These are phyloP conservation scores for Aspergillus ochraceoroseus DNA, from an alignment of 2,329 filamentous ascomycete genomes.

Conservation along the genomic window DNA sequence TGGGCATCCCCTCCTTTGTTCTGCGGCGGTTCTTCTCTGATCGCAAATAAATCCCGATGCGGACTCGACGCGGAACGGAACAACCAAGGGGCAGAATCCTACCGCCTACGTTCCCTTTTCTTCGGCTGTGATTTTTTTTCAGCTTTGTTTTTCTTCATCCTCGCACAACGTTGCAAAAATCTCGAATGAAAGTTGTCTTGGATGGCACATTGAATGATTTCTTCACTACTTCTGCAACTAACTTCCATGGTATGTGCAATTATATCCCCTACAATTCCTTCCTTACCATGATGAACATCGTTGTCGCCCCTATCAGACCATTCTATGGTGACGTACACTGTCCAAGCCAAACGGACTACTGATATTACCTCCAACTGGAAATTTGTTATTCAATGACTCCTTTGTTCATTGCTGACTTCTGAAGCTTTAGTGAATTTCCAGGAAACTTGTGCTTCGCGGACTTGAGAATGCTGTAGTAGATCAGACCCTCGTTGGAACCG, in stretches of 20 bases:
- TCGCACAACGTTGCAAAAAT: slow-evolving; percentile 15
- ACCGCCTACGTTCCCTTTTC: slow-evolving; percentile 25
- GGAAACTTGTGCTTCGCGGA: too few relatives aligned
- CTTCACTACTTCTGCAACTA: too few relatives aligned
- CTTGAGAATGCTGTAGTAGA: too few relatives aligned
- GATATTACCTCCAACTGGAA: slow-evolving; percentile 30
- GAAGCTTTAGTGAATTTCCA: slow-evolving; percentile 14
- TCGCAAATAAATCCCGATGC: slow-evolving; percentile 17
- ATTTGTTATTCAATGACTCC: slow-evolving; percentile 9
- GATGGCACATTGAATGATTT: too few relatives aligned
- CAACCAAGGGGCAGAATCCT: slow-evolving; percentile 25
- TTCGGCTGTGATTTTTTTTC: slow-evolving; percentile 22
- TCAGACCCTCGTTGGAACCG: too few relatives aligned
- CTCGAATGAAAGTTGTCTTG: slow-evolving; percentile 13
- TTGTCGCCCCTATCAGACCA: slow-evolving; percentile 62
- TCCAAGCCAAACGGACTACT: slow-evolving; percentile 60
- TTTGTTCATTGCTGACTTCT: slow-evolving; percentile 26
- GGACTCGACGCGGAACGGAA: slow-evolving; percentile 19
- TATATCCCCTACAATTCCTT: slow-evolving; percentile 8
- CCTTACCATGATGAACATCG: slow-evolving; percentile 52
- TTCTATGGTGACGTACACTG: slow-evolving; percentile 56
- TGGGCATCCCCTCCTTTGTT: background rate
- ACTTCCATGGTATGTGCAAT: slow-evolving; percentile 28
- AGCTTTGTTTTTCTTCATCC: slow-evolving; percentile 20
- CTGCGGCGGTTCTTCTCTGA: background rate